A percentile compares a stretch with the other conserved stretches of the same genome.
Evolutionary conservation across 805 yeast species (phyloP).

Genomic region (Lipomyces mesembrius): DNA sequence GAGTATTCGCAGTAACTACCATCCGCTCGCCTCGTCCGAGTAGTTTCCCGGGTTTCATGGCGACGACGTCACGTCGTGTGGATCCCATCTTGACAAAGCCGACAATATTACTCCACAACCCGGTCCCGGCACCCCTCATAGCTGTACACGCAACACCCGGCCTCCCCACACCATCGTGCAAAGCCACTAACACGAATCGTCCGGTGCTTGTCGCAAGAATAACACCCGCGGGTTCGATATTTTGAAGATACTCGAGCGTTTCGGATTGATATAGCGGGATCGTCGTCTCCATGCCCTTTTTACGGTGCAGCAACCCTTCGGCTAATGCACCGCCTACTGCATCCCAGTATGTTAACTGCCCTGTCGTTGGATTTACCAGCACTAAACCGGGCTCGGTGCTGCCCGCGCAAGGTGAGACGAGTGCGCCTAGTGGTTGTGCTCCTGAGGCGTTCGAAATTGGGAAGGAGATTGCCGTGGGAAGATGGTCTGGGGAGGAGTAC

Average conservation of each 20-base stretch:
- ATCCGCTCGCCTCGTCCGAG: slow-evolving; percentile 57
- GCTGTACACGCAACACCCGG: slow-evolving; percentile 46
- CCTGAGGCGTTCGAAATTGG: slow-evolving; percentile 42
- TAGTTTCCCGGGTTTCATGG: slow-evolving; percentile 60
- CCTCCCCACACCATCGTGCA: slow-evolving; percentile 72
- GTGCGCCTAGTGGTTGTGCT: slow-evolving; percentile 51
- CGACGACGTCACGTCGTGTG: slow-evolving; percentile 54
- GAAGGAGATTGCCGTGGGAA: slow-evolving; percentile 62
- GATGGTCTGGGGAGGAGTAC: slow-evolving; percentile 62
- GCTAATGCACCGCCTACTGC: slow-evolving; percentile 73
- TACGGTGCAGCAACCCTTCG: slow-evolving; percentile 57
- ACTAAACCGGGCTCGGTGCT: slow-evolving; percentile 69
- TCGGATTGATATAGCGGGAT: slow-evolving; percentile 52
- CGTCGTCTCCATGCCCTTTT: slow-evolving; percentile 43
- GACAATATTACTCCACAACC: slow-evolving; percentile 41
- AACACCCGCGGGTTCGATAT: slow-evolving; percentile 76
- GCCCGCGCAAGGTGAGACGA: slow-evolving; percentile 63
- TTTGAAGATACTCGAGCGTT: slow-evolving; percentile 58
- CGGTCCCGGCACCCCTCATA: slow-evolving; percentile 43
- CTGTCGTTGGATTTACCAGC: slow-evolving; percentile 62
- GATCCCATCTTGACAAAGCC: slow-evolving; percentile 40
- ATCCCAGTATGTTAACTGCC: slow-evolving; percentile 70
- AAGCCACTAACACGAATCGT: slow-evolving; percentile 61
- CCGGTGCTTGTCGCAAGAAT: slow-evolving; percentile 72
- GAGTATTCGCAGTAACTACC: slow-evolving; percentile 49